Evolutionary conservation across 2,329 filamentous ascomycete species (phyloP).

Genomic region (Penicillium digitatum): DNA sequence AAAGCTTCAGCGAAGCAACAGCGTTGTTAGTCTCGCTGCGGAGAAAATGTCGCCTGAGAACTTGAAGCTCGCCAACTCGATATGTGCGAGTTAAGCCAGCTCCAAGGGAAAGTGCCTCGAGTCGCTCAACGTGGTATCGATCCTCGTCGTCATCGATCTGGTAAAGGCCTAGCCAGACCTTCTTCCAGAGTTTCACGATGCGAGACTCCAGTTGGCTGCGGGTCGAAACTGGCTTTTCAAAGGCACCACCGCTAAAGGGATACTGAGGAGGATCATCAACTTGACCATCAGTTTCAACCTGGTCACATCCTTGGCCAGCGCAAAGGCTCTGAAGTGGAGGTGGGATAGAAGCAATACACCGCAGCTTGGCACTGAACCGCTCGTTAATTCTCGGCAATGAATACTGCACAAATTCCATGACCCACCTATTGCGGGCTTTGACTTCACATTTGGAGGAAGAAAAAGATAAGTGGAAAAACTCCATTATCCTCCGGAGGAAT

Average conservation of each 20-base stretch:
- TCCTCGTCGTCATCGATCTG: slow-evolving; percentile 15
- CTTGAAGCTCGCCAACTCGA: slow-evolving; percentile 5
- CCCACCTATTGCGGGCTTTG: not conserved
- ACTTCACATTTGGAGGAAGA: not conserved
- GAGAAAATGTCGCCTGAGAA: slow-evolving; percentile 12
- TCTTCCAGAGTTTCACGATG: slow-evolving; percentile 20
- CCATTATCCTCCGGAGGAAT: slow-evolving; percentile 8
- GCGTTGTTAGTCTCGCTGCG: slow-evolving; percentile 7
- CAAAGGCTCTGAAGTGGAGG: not conserved
- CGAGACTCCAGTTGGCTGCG: slow-evolving; percentile 14
- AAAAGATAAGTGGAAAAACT: slow-evolving; percentile 6
- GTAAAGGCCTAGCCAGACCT: slow-evolving; percentile 23
- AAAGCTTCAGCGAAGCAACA: slow-evolving; percentile 19
- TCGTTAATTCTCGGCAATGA: not conserved
- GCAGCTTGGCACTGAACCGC: not conserved
- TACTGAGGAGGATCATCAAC: not conserved
- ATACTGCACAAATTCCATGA: not conserved
- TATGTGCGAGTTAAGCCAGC: slow-evolving; percentile 14
- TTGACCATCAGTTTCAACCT: not conserved
- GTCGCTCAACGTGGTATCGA: slow-evolving; percentile 13
- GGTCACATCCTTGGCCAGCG: not conserved
- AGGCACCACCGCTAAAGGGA: not conserved
- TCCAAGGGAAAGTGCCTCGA: slow-evolving; percentile 18
- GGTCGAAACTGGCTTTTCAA: not conserved
- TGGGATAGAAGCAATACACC: not conserved